Percentiles rank a stretch among this genome's conserved stretches.
Conservation (phyloP, 2,329 filamentous ascomycete genomes). For the Fusarium sarcochroum region DNA sequence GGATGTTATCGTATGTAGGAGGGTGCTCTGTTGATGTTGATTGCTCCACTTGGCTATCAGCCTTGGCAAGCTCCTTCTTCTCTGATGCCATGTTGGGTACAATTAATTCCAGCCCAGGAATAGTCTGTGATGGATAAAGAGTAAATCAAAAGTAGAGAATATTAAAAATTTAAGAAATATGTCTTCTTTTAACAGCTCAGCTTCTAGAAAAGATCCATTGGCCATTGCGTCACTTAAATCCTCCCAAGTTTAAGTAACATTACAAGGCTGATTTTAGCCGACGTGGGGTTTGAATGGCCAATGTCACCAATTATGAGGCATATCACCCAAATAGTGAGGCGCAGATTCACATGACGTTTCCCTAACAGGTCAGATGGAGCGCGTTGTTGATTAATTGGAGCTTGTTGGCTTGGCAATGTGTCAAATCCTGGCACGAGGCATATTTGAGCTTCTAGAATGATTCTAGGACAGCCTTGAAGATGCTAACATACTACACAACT, state of each 20-base stretch:
- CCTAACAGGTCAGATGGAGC: neutral
- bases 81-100: neutral
- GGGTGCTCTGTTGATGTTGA: neutral
- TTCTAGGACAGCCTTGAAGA: neutral
- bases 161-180: no score
- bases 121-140: no score
- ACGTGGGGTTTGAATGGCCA: neutral
- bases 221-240: neutral
- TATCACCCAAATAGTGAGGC: neutral
- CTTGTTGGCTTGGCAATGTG: conserved; percentile 6
- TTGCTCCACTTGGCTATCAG: neutral
- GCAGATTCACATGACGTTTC: conserved; percentile 14
- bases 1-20: conserved; percentile 19
- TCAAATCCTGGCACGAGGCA: neutral
- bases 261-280: neutral
- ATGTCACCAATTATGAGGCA: neutral
- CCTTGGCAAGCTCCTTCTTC: neutral
- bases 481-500: no score
- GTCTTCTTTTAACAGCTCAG: no score
- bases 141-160: no score
- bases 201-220: neutral
- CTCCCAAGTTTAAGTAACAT: accelerated
- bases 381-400: neutral
- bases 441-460: no score
- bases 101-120: neutral